Base-by-base conservation (phyloP, 208 protist species). In the Endotrypanum monterogeii region DNA sequence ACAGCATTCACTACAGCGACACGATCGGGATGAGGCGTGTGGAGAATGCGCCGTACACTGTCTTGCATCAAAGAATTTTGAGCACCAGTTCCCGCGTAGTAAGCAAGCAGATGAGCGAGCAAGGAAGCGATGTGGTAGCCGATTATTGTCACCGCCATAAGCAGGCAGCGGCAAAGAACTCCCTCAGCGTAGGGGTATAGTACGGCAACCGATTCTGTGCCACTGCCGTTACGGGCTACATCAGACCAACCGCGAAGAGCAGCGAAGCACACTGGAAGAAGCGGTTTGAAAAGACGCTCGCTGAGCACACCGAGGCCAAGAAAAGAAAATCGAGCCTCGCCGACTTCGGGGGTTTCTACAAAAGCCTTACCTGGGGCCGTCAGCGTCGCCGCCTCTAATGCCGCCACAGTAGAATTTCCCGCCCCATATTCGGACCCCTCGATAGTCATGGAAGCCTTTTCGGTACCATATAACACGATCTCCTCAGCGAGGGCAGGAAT, bases 81-180 rank as follows among this genome's bases (percentile, higher is more conserved):
- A 28, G 84, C 67, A 1, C 58, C 67, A 41, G 83, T 71, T 5
- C 86, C 82, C 7, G 88, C 83, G 23, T 70, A 71, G 56, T 92
- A 88, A 23, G 90, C 86, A 5, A 58, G 63, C 14, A 88, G 77
- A 67, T 94, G 88, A 0, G 82, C 84, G 5, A 80, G 3, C 41
- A 92, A 79, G 44, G 88, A 94, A 32, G 74, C 67, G 9, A 76
- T 41, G 58, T 92, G 86, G 68, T 91, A 91, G 39, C 67, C 39
- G 3, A 86, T 11, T 14, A 92, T 78, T 6, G 71, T 51, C 23
- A 71, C 48, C 0, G 78, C 68, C 80, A 92, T 83, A 12, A 92
- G 62, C 0, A 86, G 39, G 57, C 85, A 85, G 41, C 83, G 86
- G 37, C 73, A 77, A 2, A 91, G 25, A 35, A 92, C 72, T 0